Conservation (phyloP, 2,329 filamentous ascomycete genomes). For the Cadophora luteo-olivacea region DNA sequence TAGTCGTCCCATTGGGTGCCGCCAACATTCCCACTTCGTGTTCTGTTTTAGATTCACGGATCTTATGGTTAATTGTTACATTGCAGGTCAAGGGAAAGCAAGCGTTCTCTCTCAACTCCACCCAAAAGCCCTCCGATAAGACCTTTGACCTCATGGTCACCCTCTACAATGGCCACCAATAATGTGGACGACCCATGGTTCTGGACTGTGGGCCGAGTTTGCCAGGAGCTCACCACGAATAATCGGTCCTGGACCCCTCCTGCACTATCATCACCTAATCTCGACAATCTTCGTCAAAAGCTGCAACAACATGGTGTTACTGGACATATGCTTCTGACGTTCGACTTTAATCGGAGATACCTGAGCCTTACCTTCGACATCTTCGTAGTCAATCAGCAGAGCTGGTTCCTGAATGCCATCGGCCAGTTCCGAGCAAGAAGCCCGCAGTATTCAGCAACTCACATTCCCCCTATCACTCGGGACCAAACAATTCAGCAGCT, state of each 20-base stretch:
- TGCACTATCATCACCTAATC: slow-evolving; percentile 53
- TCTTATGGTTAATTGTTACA: slow-evolving; percentile 32
- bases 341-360: background rate
- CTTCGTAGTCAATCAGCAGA: background rate
- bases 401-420: slow-evolving; percentile 4
- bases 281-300: slow-evolving; percentile 56
- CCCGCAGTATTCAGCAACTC: background rate
- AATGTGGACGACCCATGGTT: slow-evolving; percentile 69
- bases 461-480: background rate
- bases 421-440: slow-evolving; percentile 4
- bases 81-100: slow-evolving; percentile 22
- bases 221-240: slow-evolving; percentile 67
- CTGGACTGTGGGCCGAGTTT: slow-evolving; percentile 74
- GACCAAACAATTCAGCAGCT: background rate
- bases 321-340: slow-evolving; percentile 33
- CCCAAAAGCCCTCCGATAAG: background rate
- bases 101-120: slow-evolving; percentile 19
- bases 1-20: background rate
- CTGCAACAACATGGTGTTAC: slow-evolving; percentile 66
- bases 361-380: background rate
- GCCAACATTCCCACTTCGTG: background rate
- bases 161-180: slow-evolving; percentile 37
- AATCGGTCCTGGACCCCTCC: slow-evolving; percentile 55
- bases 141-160: slow-evolving; percentile 28
- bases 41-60: background rate